A percentile compares a stretch with the other conserved stretches of the same genome.
phyloP scores from a whole-genome alignment of 2,329 filamentous ascomycete species.

The Metarhizium guizhouense region DNA sequence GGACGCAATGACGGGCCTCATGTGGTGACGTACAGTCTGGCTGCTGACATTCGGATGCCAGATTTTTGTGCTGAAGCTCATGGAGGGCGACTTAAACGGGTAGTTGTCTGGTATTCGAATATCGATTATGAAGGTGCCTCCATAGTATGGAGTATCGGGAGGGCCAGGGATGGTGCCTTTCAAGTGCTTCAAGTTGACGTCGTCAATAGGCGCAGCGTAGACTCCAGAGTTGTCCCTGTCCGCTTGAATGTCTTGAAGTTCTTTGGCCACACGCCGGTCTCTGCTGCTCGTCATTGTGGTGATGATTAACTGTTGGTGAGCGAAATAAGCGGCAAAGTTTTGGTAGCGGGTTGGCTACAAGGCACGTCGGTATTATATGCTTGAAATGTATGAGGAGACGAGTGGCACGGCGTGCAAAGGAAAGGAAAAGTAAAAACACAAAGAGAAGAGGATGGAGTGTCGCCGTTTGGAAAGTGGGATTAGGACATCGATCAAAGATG shows the following conservation, averaged over 20 bases:
- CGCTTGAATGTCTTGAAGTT: slow-evolving; percentile 63
- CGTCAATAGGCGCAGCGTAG: slow-evolving; percentile 53
- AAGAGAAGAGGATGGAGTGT: background rate
- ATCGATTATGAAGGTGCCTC: slow-evolving; percentile 72
- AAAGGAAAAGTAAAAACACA: background rate
- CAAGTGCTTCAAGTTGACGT: slow-evolving; percentile 70
- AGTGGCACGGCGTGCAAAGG: background rate
- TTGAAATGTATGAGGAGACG: background rate
- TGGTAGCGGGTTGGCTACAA: background rate
- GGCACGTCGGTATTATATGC: background rate
- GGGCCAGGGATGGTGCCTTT: slow-evolving; percentile 78
- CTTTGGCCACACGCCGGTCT: slow-evolving; percentile 60
- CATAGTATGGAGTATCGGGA: slow-evolving; percentile 87
- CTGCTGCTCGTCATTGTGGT: slow-evolving; percentile 39
- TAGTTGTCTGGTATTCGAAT: slow-evolving; percentile 84
- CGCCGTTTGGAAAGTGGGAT: background rate
- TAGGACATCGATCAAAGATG: too few relatives aligned
- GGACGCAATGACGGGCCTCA: background rate
- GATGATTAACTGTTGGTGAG: background rate
- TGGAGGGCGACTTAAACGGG: slow-evolving; percentile 83
- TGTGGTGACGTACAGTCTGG: slow-evolving; percentile 60
- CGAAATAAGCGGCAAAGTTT: background rate
- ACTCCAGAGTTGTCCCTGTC: slow-evolving; percentile 72
- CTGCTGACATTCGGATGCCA: slow-evolving; percentile 98
- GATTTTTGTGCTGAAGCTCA: slow-evolving; percentile 87